Percentiles rank a stretch among this genome's conserved stretches.
phyloP scores from a whole-genome alignment of 2,329 filamentous ascomycete species.

The Colletotrichum simmondsii region DNA sequence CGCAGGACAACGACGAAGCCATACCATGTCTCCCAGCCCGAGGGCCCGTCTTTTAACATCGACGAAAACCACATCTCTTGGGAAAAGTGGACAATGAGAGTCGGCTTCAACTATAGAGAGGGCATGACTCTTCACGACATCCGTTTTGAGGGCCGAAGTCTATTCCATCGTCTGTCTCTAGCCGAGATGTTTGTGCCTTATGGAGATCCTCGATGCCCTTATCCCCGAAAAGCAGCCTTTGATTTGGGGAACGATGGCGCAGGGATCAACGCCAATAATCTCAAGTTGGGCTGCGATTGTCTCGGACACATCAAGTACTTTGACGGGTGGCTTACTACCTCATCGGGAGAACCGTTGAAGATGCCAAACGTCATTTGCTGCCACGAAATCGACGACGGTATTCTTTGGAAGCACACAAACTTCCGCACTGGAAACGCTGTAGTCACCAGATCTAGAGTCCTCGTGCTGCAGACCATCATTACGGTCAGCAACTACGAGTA shows the following conservation, averaged over 20 bases:
- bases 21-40: conserved; percentile 49
- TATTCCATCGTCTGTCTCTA: conserved; percentile 76
- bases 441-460: conserved; percentile 66
- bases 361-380: conserved; percentile 49
- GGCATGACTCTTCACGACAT: conserved; percentile 77
- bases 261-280: conserved; percentile 73
- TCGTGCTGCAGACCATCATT: conserved; percentile 73
- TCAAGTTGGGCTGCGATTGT: conserved; percentile 75
- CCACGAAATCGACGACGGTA: conserved; percentile 62
- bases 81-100: conserved; percentile 76
- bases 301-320: conserved; percentile 68
- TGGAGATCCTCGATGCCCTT: conserved; percentile 71
- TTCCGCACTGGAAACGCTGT: conserved; percentile 69
- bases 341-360: conserved; percentile 43
- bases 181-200: conserved; percentile 80
- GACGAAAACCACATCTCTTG: conserved; percentile 59
- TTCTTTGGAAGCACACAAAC: conserved; percentile 74
- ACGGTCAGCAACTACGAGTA: conserved; percentile 76
- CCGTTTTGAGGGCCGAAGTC: conserved; percentile 70
- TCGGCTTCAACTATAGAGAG: conserved; percentile 77
- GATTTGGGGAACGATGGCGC: conserved; percentile 76
- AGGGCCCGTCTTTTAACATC: conserved; percentile 53
- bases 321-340: conserved; percentile 45
- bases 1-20: conserved; percentile 46
- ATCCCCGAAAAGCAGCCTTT: conserved; percentile 75